These are phyloP conservation scores for Neofusicoccum ribis DNA, from an alignment of 2,329 filamentous ascomycete species.

Conservation along the genomic window DNA sequence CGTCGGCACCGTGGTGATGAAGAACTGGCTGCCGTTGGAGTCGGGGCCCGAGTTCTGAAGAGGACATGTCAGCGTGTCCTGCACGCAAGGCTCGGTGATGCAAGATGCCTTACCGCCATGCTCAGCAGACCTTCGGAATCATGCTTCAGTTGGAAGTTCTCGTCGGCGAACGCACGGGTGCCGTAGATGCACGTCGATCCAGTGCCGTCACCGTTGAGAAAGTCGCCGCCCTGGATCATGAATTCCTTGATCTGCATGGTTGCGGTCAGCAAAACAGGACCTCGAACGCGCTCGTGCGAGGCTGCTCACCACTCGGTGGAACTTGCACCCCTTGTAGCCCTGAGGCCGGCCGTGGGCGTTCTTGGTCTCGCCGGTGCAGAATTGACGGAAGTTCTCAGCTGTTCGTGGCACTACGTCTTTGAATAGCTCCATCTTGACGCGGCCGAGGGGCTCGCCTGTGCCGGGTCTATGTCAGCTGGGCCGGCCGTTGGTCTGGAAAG, in stretches of 20 bases:
- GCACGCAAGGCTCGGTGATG: not conserved
- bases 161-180: conserved; percentile 79
- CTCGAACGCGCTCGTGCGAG: not conserved
- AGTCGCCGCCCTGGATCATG: conserved; percentile 98
- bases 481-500: not conserved
- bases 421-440: conserved; percentile 90
- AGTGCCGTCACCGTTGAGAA: conserved; percentile 88
- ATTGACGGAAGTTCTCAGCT: conserved; percentile 94
- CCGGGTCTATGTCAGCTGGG: not conserved
- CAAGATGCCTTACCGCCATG: conserved; percentile 73
- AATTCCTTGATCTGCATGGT: conserved; percentile 78
- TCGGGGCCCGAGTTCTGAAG: conserved; percentile 81
- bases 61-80: not conserved
- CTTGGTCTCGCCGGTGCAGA: conserved; percentile 92
- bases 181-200: conserved; percentile 89
- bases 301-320: conserved; percentile 81
- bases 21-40: conserved; percentile 95
- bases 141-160: conserved; percentile 83
- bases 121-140: conserved; percentile 77
- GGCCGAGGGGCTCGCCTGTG: conserved; percentile 78
- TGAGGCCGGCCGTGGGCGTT: conserved; percentile 74
- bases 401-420: conserved; percentile 80
- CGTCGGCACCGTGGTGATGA: conserved; percentile 87
- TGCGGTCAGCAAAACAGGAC: conserved; percentile 13
- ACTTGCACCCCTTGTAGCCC: conserved; percentile 93